These are phyloP conservation scores for Fusarium falciforme DNA, from an alignment of 2,329 filamentous ascomycete species.

Conservation along the genomic window DNA sequence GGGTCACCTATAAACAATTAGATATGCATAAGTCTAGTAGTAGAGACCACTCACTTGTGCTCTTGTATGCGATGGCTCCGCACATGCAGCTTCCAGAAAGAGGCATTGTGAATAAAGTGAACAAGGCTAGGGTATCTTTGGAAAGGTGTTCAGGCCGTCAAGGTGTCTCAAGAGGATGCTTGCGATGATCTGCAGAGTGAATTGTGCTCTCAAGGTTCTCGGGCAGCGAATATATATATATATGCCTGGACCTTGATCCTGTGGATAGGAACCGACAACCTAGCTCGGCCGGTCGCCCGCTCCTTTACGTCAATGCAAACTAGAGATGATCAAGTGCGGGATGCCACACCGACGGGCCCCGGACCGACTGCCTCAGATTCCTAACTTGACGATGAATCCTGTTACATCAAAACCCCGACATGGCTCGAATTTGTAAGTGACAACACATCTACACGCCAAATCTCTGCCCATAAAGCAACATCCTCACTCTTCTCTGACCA, in stretches of 20 bases:
- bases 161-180: conserved; percentile 17
- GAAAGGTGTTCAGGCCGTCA: conserved; percentile 18
- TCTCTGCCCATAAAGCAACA: not conserved
- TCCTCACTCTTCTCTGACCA: not conserved
- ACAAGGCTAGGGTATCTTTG: conserved; percentile 19
- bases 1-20: conserved; percentile 51
- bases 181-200: conserved; percentile 22
- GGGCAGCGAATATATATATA: conserved; percentile 34
- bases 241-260: conserved; percentile 23
- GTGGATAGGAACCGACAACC: not conserved
- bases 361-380: not conserved
- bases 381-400: not conserved
- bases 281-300: not conserved
- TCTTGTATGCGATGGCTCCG: conserved; percentile 50
- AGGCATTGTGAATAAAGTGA: conserved; percentile 25
- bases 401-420: not conserved
- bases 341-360: not conserved
- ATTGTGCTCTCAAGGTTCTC: conserved; percentile 38
- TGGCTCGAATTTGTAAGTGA: not conserved
- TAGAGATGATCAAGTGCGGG: not conserved
- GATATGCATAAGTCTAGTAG: not conserved
- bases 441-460: not conserved
- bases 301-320: not conserved
- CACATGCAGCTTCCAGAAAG: conserved; percentile 52
- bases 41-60: conserved; percentile 42